These are phyloP conservation scores for Botryotinia narcissicola DNA, from an alignment of 2,329 filamentous ascomycete species.

Conservation along the genomic window DNA sequence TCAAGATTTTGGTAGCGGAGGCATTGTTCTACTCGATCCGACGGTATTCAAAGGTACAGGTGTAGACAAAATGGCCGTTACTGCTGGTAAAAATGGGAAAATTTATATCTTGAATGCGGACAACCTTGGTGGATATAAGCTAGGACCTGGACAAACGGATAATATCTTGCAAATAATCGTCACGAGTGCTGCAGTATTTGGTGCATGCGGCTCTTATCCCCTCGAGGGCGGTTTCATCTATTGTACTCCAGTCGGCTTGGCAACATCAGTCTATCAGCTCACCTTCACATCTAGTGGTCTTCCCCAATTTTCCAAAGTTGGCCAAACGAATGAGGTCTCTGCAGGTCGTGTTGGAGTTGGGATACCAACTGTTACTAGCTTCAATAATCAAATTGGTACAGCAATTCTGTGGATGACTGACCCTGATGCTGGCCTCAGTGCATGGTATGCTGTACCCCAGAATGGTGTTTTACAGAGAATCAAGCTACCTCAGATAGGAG, in stretches of 20 bases:
- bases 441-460: slow-evolving; percentile 42
- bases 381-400: slow-evolving; percentile 38
- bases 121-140: slow-evolving; percentile 44
- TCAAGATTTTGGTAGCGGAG: slow-evolving; percentile 43
- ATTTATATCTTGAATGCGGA: slow-evolving; percentile 44
- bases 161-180: slow-evolving; percentile 41
- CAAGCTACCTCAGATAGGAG: slow-evolving; percentile 38
- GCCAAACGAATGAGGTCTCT: slow-evolving; percentile 35
- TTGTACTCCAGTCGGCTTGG: slow-evolving; percentile 39
- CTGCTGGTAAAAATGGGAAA: slow-evolving; percentile 43
- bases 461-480: slow-evolving; percentile 39
- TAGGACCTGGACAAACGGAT: slow-evolving; percentile 41
- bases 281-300: slow-evolving; percentile 36
- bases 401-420: slow-evolving; percentile 43
- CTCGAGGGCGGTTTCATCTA: slow-evolving; percentile 46
- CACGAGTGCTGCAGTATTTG: slow-evolving; percentile 40
- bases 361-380: slow-evolving; percentile 41
- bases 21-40: slow-evolving; percentile 40
- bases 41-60: slow-evolving; percentile 39
- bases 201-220: slow-evolving; percentile 43
- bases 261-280: slow-evolving; percentile 40
- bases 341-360: slow-evolving; percentile 40
- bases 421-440: slow-evolving; percentile 40
- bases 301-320: slow-evolving; percentile 39
- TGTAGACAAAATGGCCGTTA: slow-evolving; percentile 41